Percentiles rank a stretch among this genome's conserved stretches.
Conservation (phyloP, 2,329 filamentous ascomycete genomes). For the Eutypa lata region DNA sequence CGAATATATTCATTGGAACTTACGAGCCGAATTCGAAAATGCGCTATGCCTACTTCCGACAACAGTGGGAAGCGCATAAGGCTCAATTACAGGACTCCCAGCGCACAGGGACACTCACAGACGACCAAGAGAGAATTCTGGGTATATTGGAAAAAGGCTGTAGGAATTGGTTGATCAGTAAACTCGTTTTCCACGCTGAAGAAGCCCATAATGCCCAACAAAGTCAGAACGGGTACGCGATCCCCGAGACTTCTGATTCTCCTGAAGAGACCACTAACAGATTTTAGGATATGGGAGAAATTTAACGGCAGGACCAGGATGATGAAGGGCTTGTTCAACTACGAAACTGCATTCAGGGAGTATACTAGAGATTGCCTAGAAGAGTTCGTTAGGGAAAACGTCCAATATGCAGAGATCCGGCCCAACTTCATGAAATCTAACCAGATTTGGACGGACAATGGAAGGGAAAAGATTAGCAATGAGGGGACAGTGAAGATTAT, state of each 20-base stretch:
- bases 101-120: background rate
- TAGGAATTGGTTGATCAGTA: slow-evolving; percentile 54
- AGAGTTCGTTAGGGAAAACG: slow-evolving; percentile 52
- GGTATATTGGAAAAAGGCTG: slow-evolving; percentile 8
- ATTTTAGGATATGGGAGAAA: slow-evolving; percentile 49
- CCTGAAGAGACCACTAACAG: slow-evolving; percentile 9
- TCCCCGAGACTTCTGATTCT: background rate
- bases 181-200: slow-evolving; percentile 59
- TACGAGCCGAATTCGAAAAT: slow-evolving; percentile 20
- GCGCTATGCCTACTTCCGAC: slow-evolving; percentile 25
- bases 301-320: slow-evolving; percentile 61
- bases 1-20: slow-evolving; percentile 18
- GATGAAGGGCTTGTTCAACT: slow-evolving; percentile 60
- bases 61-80: slow-evolving; percentile 13
- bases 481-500: slow-evolving; percentile 51
- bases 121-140: background rate
- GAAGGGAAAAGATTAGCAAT: slow-evolving; percentile 41
- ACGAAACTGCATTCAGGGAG: slow-evolving; percentile 51
- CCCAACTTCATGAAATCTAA: slow-evolving; percentile 58
- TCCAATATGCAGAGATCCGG: slow-evolving; percentile 60
- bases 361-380: slow-evolving; percentile 54
- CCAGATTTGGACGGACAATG: slow-evolving; percentile 47
- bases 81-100: background rate
- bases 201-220: slow-evolving; percentile 55
- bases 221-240: slow-evolving; percentile 49